Evolutionary conservation across 176 grass and related monocot species (phyloP).

Genomic region (Oryza rufipogon): DNA sequence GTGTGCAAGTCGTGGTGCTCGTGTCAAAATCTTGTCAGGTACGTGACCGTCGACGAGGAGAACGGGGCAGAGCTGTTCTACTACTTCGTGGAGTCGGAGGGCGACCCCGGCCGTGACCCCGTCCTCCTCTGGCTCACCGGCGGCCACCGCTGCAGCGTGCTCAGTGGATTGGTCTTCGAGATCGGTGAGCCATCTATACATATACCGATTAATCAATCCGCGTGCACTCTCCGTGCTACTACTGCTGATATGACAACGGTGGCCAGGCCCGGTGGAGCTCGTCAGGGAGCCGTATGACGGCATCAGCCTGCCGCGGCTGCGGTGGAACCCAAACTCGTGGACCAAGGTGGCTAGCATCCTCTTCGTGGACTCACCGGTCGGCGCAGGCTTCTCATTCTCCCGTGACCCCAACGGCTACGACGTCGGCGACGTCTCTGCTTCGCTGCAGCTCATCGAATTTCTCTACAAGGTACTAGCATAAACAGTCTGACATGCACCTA

Average conservation of each 20-base stretch:
- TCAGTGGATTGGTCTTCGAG: conserved; percentile 3
- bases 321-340: no score
- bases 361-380: no score
- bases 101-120: conserved; percentile 32
- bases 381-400: no score
- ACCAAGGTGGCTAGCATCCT: no score
- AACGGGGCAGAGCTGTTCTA: conserved; percentile 38
- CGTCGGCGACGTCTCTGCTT: background rate
- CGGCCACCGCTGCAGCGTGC: conserved; percentile 19
- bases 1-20: no score
- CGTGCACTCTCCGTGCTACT: background rate
- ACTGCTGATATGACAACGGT: no score
- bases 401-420: no score
- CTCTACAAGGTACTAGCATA: background rate
- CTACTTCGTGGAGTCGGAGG: conserved; percentile 48
- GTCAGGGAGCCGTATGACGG: background rate
- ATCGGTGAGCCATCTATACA: background rate
- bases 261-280: no score
- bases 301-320: background rate
- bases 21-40: background rate
- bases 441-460: background rate
- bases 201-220: background rate
- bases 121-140: background rate
- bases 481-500: no score
- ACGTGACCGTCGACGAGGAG: conserved; percentile 36